Conservation (phyloP, 257 asterid genomes). For the Solanum stenotomum region DNA sequence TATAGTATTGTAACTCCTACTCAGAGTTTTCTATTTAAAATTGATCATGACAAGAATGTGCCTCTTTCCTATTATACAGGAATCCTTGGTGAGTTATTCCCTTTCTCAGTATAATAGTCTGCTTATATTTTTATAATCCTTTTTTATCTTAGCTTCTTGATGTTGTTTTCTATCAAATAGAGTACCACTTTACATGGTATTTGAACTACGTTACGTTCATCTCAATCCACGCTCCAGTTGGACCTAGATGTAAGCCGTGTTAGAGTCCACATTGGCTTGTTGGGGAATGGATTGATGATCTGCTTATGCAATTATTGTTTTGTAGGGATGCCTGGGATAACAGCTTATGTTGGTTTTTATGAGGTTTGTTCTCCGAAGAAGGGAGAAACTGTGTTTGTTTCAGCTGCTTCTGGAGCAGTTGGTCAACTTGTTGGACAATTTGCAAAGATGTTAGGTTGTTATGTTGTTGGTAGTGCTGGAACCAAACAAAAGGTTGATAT, state of each 20-base stretch:
- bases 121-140: background rate
- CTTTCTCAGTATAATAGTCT: background rate
- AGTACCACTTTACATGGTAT: background rate
- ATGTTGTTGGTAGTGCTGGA: slow-evolving; percentile 19
- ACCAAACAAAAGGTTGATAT: slow-evolving; percentile 13
- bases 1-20: background rate
- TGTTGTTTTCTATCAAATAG: background rate
- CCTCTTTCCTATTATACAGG: slow-evolving; percentile 54
- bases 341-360: slow-evolving; percentile 16
- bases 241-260: background rate
- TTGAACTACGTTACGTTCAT: background rate
- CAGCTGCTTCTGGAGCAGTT: slow-evolving; percentile 13
- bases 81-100: slow-evolving; percentile 28
- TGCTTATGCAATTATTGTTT: background rate
- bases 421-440: slow-evolving; percentile 20
- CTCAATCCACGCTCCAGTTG: background rate
- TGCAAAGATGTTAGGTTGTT: slow-evolving; percentile 11
- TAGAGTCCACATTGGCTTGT: background rate
- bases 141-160: too few species aligned
- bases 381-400: slow-evolving; percentile 1
- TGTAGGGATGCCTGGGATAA: slow-evolving; percentile 11
- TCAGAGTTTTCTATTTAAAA: slow-evolving; percentile 2
- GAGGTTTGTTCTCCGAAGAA: slow-evolving; percentile 7
- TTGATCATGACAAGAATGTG: slow-evolving; percentile 19
- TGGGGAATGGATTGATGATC: background rate